Evolutionary conservation across 176 grass and related monocot species (phyloP).

Genomic region (Aegilops longissima): DNA sequence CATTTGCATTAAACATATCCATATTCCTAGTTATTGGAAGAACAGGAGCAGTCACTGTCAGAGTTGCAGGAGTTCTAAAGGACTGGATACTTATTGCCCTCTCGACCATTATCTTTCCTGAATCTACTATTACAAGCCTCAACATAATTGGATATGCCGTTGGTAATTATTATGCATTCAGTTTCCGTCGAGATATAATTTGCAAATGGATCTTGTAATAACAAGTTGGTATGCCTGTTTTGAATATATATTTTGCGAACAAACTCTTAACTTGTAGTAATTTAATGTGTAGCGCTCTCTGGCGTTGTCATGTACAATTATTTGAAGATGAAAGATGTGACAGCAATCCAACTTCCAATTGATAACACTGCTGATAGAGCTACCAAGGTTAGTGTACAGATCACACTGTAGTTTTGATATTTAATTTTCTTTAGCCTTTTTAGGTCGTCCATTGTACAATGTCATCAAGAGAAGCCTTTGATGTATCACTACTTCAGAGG

Average conservation of each 20-base stretch:
- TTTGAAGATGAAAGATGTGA: conserved; percentile 95
- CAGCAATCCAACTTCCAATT: conserved; percentile 61
- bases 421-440: background rate
- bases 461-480: conserved; percentile 13
- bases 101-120: conserved; percentile 96
- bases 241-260: background rate
- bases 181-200: conserved; percentile 20
- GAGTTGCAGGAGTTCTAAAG: conserved; percentile 98
- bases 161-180: conserved; percentile 56
- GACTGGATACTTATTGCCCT: conserved; percentile 99
- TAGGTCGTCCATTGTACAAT: conserved; percentile 11
- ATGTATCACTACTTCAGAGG: conserved; percentile 12
- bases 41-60: conserved; percentile 96
- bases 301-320: conserved; percentile 99
- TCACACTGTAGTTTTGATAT: background rate
- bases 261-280: conserved; percentile 16
- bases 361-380: conserved; percentile 64
- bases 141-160: conserved; percentile 99
- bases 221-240: conserved; percentile 27
- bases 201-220: conserved; percentile 6
- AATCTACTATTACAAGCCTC: conserved; percentile 92
- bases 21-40: conserved; percentile 99
- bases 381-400: conserved; percentile 47
- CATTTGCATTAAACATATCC: conserved; percentile 96
- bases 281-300: conserved; percentile 66